phyloP scores from a whole-genome alignment of 2,329 filamentous ascomycete genomes.

The Bipolaris oryzae region DNA sequence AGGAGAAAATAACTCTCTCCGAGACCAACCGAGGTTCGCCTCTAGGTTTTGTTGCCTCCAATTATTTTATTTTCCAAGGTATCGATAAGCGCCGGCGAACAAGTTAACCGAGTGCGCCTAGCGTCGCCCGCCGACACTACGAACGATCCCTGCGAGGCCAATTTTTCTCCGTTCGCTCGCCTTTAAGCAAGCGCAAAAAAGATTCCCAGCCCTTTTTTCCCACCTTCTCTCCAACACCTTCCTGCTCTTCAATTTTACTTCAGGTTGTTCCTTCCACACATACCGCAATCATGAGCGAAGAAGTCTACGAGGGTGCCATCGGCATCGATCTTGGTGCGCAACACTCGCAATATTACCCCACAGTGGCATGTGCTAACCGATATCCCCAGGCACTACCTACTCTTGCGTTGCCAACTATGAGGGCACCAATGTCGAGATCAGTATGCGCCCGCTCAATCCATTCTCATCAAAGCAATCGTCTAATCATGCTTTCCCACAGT shows the following conservation, averaged over 20 bases:
- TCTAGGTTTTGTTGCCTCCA: background rate
- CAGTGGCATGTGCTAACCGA: slow-evolving; percentile 43
- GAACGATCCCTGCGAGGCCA: slow-evolving; percentile 17
- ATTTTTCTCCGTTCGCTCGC: slow-evolving; percentile 22
- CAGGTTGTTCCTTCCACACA: slow-evolving; percentile 37
- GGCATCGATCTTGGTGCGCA: slow-evolving; percentile 95
- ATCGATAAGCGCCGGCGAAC: slow-evolving; percentile 18
- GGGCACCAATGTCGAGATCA: slow-evolving; percentile 99
- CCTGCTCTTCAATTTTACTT: slow-evolving; percentile 32
- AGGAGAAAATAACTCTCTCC: background rate
- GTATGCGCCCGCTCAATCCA: slow-evolving; percentile 56
- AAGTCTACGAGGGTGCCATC: slow-evolving; percentile 99
- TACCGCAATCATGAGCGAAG: slow-evolving; percentile 80
- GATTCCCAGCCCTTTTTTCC: slow-evolving; percentile 29
- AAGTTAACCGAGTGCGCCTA: slow-evolving; percentile 17
- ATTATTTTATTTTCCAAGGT: slow-evolving; percentile 4
- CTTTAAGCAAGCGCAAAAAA: slow-evolving; percentile 21
- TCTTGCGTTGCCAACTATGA: slow-evolving; percentile 99
- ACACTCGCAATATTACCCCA: slow-evolving; percentile 32
- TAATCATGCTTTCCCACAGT: slow-evolving; percentile 57
- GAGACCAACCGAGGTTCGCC: background rate
- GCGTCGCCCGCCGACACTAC: slow-evolving; percentile 15
- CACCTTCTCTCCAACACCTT: slow-evolving; percentile 41
- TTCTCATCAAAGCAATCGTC: slow-evolving; percentile 11
- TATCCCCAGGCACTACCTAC: slow-evolving; percentile 87